Evolutionary conservation across 176 grass and related monocot species (phyloP).

Genomic region (Oryza rufipogon): DNA sequence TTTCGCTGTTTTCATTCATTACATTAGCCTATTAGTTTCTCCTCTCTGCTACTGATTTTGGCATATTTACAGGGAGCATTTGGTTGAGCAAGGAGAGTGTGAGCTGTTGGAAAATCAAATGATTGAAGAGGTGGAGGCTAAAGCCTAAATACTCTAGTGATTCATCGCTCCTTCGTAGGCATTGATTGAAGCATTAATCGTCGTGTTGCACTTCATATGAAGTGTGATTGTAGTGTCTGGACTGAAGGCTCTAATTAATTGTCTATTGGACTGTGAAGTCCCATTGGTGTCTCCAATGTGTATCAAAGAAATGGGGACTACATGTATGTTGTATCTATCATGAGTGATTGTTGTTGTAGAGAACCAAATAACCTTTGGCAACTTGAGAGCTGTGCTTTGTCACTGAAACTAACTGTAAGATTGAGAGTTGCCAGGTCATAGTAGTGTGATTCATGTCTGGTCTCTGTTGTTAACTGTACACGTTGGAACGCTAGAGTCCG

Average conservation of each 20-base stretch:
- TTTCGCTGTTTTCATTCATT: conserved; percentile 1
- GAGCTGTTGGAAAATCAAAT: conserved; percentile 52
- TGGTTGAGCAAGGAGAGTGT: conserved; percentile 61
- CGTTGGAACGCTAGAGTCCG: no score
- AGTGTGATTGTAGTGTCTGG: background rate
- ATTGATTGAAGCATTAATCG: background rate
- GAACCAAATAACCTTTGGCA: conserved; percentile 18
- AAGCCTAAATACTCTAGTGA: conserved; percentile 10
- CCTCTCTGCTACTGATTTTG: conserved; percentile 21
- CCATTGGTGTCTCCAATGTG: conserved; percentile 30
- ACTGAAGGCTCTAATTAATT: background rate
- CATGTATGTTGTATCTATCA: conserved; percentile 25
- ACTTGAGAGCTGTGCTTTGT: background rate
- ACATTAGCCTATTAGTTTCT: background rate
- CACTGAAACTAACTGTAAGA: background rate
- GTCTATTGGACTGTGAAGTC: background rate
- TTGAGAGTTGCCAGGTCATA: background rate
- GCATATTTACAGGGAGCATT: conserved; percentile 62
- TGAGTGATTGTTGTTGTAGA: conserved; percentile 2
- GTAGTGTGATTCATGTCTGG: background rate
- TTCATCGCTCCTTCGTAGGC: background rate
- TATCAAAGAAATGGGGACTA: background rate
- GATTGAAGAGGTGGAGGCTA: conserved; percentile 36
- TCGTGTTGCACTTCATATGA: conserved; percentile 1
- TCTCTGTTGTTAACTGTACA: background rate